Percentiles rank a stretch among this genome's conserved stretches.
phyloP scores from a whole-genome alignment of 75 land plant genomes.

The Larix kaempferi region DNA sequence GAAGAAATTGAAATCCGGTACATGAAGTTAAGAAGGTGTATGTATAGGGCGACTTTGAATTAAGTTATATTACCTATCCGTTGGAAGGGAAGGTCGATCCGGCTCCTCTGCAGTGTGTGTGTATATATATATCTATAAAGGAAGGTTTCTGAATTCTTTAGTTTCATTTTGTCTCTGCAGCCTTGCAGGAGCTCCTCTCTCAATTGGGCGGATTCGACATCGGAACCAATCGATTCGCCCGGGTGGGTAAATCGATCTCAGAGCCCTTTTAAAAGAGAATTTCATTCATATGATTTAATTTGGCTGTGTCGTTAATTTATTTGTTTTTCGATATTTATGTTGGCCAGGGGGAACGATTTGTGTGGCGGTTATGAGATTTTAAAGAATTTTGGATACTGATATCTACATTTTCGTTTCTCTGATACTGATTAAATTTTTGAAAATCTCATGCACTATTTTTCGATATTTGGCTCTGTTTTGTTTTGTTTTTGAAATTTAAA shows the following conservation, averaged over 20 bases:
- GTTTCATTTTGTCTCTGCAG: not conserved
- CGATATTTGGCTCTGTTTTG: too few relatives aligned
- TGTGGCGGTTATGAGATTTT: not conserved
- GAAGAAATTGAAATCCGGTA: too few relatives aligned
- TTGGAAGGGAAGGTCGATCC: slow-evolving; percentile 4
- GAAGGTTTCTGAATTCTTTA: too few relatives aligned
- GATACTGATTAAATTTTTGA: too few relatives aligned
- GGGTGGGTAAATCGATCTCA: not conserved
- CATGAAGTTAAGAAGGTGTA: too few relatives aligned
- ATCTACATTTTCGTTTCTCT: too few relatives aligned
- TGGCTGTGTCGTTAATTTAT: not conserved
- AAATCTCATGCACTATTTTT: too few relatives aligned
- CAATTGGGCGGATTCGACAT: not conserved
- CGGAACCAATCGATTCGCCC: not conserved
- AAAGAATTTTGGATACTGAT: not conserved
- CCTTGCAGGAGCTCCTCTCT: not conserved
- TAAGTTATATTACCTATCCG: not conserved
- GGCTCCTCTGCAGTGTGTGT: not conserved
- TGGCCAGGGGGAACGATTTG: not conserved
- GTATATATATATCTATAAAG: not conserved
- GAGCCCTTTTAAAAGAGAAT: not conserved
- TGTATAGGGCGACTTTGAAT: too few relatives aligned
- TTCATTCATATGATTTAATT: not conserved
- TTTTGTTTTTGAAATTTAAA: too few relatives aligned
- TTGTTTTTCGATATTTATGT: not conserved